These are phyloP conservation scores for Monosporascus sp. DNA, from an alignment of 2,329 filamentous ascomycete species.

Conservation along the genomic window DNA sequence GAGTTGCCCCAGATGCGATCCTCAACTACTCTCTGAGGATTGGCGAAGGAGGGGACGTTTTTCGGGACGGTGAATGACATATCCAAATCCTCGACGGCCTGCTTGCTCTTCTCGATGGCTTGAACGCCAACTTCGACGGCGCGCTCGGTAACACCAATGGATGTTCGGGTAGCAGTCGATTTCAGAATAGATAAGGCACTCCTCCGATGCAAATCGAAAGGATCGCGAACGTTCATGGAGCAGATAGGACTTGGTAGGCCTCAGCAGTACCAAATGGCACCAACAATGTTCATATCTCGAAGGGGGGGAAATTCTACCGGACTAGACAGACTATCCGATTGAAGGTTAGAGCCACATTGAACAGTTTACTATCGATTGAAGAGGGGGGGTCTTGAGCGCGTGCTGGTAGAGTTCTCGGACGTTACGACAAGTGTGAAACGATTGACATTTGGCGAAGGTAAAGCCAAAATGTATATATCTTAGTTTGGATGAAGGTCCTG, in stretches of 20 bases:
- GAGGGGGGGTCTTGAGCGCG: no score
- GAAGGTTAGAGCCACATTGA: background rate
- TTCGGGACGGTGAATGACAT: constrained; percentile 66
- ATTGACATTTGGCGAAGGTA: no score
- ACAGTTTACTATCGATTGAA: no score
- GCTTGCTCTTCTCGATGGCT: constrained; percentile 39
- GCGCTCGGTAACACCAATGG: constrained; percentile 39
- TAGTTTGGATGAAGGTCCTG: no score
- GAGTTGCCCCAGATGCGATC: constrained; percentile 61
- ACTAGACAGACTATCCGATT: background rate
- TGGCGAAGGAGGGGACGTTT: constrained; percentile 64
- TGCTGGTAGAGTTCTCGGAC: no score
- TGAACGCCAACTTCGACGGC: constrained; percentile 45
- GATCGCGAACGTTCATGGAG: constrained; percentile 39
- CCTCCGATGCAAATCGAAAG: constrained; percentile 38
- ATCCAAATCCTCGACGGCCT: constrained; percentile 32
- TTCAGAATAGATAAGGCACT: constrained; percentile 37
- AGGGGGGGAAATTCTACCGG: background rate
- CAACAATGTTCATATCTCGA: no score
- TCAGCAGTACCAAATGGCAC: background rate
- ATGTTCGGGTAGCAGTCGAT: constrained; percentile 41
- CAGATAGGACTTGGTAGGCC: constrained; percentile 7
- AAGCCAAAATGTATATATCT: no score
- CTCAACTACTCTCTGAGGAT: constrained; percentile 60
- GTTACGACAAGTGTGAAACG: no score